Conservation (phyloP, 495 filamentous ascomycete genomes). For the Astrocystis sublimbata region DNA sequence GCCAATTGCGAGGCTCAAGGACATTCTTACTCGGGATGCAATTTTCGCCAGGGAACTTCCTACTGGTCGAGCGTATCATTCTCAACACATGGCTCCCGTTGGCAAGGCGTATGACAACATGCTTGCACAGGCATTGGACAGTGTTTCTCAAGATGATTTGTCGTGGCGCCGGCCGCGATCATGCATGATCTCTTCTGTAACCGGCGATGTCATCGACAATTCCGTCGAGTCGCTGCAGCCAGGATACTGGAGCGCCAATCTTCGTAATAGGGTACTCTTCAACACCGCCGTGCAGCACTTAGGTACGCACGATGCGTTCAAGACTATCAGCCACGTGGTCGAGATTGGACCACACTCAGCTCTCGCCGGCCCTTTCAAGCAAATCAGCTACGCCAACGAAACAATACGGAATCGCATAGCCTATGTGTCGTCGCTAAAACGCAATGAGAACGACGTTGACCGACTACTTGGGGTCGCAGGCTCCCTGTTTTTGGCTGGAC, state of each 20-base stretch:
- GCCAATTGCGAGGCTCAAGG: conserved; percentile 33
- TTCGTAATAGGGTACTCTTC: conserved; percentile 50
- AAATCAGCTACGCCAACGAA: conserved; percentile 35
- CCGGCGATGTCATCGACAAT: conserved; percentile 18
- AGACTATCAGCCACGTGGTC: conserved; percentile 25
- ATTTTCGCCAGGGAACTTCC: conserved; percentile 43
- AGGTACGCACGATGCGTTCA: conserved; percentile 12
- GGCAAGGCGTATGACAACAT: conserved; percentile 37
- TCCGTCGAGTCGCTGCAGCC: not conserved
- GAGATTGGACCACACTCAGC: conserved; percentile 62
- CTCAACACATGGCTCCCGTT: conserved; percentile 46
- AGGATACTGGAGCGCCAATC: conserved; percentile 49
- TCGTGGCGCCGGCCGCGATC: conserved; percentile 23
- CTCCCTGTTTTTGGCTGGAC: conserved; percentile 33
- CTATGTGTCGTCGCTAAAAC: conserved; percentile 41
- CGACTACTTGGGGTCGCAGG: conserved; percentile 41
- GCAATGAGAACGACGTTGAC: conserved; percentile 36
- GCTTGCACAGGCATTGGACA: conserved; percentile 17
- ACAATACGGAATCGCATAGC: conserved; percentile 18
- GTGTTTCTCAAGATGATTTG: conserved; percentile 21
- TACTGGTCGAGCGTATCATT: conserved; percentile 54
- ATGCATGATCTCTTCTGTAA: conserved; percentile 40
- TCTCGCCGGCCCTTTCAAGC: conserved; percentile 47
- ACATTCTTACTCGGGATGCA: conserved; percentile 27
- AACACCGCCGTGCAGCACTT: conserved; percentile 34